These are phyloP conservation scores for Fusarium cicatricum DNA, from an alignment of 2,329 filamentous ascomycete genomes.

Conservation along the genomic window DNA sequence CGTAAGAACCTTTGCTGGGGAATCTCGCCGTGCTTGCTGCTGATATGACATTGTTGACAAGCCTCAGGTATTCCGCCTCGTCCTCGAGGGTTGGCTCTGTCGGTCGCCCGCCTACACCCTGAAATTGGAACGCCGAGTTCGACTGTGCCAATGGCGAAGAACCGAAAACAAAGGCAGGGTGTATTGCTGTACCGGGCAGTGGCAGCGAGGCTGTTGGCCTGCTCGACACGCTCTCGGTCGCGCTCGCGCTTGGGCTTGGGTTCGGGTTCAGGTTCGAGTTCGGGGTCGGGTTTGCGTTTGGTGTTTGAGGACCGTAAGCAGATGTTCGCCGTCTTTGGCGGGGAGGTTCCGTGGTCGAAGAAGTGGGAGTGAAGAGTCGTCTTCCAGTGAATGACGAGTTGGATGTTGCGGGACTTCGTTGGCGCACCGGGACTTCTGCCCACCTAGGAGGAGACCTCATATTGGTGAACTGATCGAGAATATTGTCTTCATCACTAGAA, in stretches of 20 bases:
- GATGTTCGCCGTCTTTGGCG: not conserved
- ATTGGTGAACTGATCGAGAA: not conserved
- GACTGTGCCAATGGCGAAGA: constrained; percentile 14
- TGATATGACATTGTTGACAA: constrained; percentile 19
- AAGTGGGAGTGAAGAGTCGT: constrained; percentile 17
- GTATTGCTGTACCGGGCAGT: not conserved
- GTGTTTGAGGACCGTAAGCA: not conserved
- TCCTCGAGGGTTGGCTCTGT: constrained; percentile 11
- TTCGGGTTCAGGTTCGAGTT: no score
- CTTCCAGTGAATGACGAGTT: constrained; percentile 9
- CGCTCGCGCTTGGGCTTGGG: no score
- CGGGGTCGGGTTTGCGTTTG: no score
- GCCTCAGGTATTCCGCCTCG: constrained; percentile 16
- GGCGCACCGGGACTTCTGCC: constrained; percentile 15
- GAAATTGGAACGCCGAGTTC: constrained; percentile 19
- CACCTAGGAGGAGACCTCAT: constrained; percentile 2
- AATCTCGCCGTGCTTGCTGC: not conserved
- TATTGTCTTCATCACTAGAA: not conserved
- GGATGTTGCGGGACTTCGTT: constrained; percentile 23
- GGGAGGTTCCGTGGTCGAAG: not conserved
- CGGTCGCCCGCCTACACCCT: not conserved
- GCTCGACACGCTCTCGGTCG: not conserved
- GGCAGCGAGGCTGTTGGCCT: not conserved
- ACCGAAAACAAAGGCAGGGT: constrained; percentile 31
- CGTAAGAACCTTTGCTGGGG: not conserved